Percentiles rank a stretch among this genome's conserved stretches.
phyloP scores from a whole-genome alignment of 2,329 filamentous ascomycete genomes.

The Beauveria rudraprayagi region DNA sequence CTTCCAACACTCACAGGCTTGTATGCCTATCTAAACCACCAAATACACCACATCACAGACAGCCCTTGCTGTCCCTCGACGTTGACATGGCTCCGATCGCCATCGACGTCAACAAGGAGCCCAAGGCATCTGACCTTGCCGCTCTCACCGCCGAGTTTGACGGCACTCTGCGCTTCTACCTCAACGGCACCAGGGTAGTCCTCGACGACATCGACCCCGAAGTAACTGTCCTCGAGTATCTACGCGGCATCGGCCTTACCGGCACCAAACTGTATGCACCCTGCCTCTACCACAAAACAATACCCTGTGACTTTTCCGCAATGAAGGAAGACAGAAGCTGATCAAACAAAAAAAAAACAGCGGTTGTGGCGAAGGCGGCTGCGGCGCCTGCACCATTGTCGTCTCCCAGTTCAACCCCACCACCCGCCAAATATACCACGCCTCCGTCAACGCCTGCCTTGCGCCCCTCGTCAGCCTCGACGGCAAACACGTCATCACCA shows the following conservation, averaged over 20 bases:
- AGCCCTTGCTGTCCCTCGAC: not conserved
- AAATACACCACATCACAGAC: not conserved
- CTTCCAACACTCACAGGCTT: not conserved
- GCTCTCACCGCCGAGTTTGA: constrained; percentile 68
- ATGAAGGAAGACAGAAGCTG: no score
- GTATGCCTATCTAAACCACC: not conserved
- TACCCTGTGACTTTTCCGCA: no score
- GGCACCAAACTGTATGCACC: constrained; percentile 72
- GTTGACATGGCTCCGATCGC: constrained; percentile 47
- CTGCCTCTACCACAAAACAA: no score
- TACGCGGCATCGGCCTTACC: constrained; percentile 85
- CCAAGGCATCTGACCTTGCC: constrained; percentile 25
- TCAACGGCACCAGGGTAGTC: constrained; percentile 86
- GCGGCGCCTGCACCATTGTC: constrained; percentile 92
- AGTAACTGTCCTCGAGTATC: constrained; percentile 83
- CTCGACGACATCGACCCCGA: constrained; percentile 87
- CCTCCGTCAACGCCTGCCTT: constrained; percentile 91
- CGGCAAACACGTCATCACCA: constrained; percentile 95
- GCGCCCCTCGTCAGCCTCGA: constrained; percentile 89
- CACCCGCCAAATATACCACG: constrained; percentile 88
- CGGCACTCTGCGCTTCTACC: constrained; percentile 83
- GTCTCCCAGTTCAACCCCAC: constrained; percentile 90
- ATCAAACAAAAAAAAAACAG: constrained; percentile 23
- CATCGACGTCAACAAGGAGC: constrained; percentile 39
- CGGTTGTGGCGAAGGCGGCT: constrained; percentile 92